Evolutionary conservation across 495 filamentous ascomycete genomes (phyloP), one percentile per base, ranked within the genome.

Genomic region (Cladorrhinum samala): DNA sequence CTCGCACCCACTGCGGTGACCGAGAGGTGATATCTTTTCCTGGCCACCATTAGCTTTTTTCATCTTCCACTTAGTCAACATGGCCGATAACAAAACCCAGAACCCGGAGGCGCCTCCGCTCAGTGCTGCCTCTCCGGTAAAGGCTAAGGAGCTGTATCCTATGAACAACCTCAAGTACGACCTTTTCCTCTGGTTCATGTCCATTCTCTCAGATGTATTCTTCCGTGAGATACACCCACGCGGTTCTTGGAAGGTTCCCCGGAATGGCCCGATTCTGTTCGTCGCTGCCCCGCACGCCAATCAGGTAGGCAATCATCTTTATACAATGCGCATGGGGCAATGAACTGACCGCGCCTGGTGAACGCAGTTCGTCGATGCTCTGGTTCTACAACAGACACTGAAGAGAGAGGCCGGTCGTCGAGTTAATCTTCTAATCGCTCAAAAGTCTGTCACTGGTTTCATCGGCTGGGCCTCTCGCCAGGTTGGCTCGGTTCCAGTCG

Each of bases 231-330:
- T 98, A 2, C 91, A 97, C 64, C 92, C 93, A 7, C 86, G 93
- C 42, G 88, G 90, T 51, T 84, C 89, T 44, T 98, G 93, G 89
- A 89, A 88, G 68, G 86, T 98, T 19, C 93, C 93, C 33, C 79
- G 84, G 54, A 78, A 80, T 56, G 93, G 89, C 1, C 91, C 93
- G 0, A 80, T 98, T 50, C 89, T 98, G 38, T 92, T 98, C 63
- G 93, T 98, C 55, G 92, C 91, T n/a, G 93, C 94, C 17, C 93
- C 93, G 55, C 93, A 98, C 78, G 94, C 93, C 43, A 98, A 98
- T 67, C 93, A 98, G 82, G 89, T 91, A 21, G 14, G 64, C 49
- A 48, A 40, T 17, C 14, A 38, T 41, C 41, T 18, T 38, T 27
- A 25, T 37, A 33, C 24, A n/a, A 17, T 9, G 9, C 21, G 4